Base-by-base conservation (phyloP, 495 filamentous ascomycete species). In the Geopyxis carbonaria region DNA sequence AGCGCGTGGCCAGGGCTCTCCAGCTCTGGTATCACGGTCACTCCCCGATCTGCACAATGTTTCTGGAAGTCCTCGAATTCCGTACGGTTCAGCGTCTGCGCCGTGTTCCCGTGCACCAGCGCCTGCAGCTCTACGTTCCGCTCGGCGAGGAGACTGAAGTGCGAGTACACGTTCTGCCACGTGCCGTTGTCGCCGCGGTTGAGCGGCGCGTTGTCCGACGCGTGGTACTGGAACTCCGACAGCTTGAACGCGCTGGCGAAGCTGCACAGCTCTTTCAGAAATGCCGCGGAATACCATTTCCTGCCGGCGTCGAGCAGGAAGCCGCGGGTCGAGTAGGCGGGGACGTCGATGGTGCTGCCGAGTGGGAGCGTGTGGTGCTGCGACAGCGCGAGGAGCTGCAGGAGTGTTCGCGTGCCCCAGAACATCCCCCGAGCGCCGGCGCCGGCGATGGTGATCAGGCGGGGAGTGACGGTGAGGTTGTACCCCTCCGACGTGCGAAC, bases 181-280 rank as follows among this genome's bases (percentile, higher is more conserved):
- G 63, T 61, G 11, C 60, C 57, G 40, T 72, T 67, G 15, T 55
- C 62, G 3, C 68, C 68, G 15, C 68, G 65, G 30, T 60, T 69
- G 15, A 71, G 47, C 0, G 68, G 68, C 40, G 68, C 69, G 46
- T 72, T 71, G 55, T 72, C 68, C 50, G 59, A 69, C 11, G 62
- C 59, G 45, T 72, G 68, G 45, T 69, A 71, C 36, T 71, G 68
- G 31, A 72, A 72, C 39, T 71, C 68, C 34, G 60, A 66, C 48
- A 71, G 59, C 43, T 70, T 70, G 55, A 70, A 72, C 50, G 68
- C 70, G 1, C 57, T 64, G 2, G 66, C 65, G 42, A 69, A 72
- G 11, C 64, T 67, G 53, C 68, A 72, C 11, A 72, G 57, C 5
- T 71, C 68, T 22, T 69, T 70, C 35, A 72, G 52, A 38, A 66